Evolutionary conservation across 768 basidiomycete species (phyloP).

Genomic region (Psilocybe cubensis): DNA sequence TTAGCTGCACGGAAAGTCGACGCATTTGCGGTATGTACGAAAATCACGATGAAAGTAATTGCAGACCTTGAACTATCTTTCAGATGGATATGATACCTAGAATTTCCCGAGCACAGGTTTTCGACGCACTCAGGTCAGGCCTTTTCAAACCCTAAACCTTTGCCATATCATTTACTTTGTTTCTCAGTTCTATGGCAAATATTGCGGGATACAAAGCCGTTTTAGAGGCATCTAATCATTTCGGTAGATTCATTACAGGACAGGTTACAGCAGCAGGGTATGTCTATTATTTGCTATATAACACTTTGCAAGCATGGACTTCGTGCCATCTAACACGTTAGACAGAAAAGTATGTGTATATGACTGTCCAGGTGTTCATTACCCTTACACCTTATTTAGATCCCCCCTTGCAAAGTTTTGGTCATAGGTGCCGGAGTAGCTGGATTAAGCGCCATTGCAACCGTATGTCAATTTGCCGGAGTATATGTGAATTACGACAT

Average conservation of each 20-base stretch:
- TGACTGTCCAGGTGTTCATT: too few relatives aligned
- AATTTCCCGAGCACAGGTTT: conserved; percentile 88
- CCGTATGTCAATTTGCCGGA: conserved; percentile 45
- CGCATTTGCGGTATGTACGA: conserved; percentile 65
- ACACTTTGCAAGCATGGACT: not conserved
- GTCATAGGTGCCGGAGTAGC: conserved; percentile 91
- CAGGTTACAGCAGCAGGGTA: conserved; percentile 92
- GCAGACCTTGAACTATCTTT: not conserved
- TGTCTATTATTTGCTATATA: conserved; percentile 29
- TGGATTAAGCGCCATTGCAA: conserved; percentile 86
- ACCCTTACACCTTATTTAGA: conserved; percentile 44
- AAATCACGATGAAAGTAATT: too few relatives aligned
- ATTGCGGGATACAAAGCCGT: conserved; percentile 94
- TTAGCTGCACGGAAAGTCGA: conserved; percentile 69
- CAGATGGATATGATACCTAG: conserved; percentile 91
- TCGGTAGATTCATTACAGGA: conserved; percentile 88
- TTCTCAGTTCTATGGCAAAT: conserved; percentile 85
- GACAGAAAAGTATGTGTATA: conserved; percentile 39
- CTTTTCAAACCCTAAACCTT: not conserved
- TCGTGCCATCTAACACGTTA: not conserved
- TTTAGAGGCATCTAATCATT: conserved; percentile 87
- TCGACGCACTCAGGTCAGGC: conserved; percentile 80
- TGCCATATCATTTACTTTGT: not conserved
- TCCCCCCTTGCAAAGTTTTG: conserved; percentile 85
- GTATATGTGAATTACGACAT: not conserved